phyloP scores from a whole-genome alignment of 257 asterid species.

The Solanum appendiculatum region DNA sequence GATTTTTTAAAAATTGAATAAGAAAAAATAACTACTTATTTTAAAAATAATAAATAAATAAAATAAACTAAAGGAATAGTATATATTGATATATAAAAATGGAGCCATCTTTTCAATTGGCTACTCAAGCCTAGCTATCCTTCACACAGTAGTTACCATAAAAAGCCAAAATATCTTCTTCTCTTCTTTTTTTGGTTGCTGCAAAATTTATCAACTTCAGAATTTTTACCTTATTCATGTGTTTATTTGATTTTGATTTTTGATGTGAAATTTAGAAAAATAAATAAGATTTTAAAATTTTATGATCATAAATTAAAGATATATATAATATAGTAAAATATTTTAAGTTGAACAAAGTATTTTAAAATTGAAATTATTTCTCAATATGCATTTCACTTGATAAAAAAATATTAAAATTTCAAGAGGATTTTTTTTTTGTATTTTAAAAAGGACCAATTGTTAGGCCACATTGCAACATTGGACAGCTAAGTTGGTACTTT shows the following conservation, averaged over 20 bases:
- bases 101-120: background rate
- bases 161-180: conserved; percentile 21
- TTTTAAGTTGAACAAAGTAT: background rate
- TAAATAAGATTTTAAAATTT: background rate
- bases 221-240: background rate
- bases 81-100: background rate
- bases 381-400: background rate
- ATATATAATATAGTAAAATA: background rate
- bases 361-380: background rate
- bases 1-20: background rate
- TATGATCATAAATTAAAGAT: background rate
- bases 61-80: background rate
- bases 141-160: conserved; percentile 27
- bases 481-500: background rate
- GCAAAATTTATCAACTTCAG: background rate
- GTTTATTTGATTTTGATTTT: background rate
- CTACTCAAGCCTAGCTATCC: background rate
- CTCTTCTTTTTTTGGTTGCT: conserved; percentile 7
- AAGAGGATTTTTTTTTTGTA: background rate
- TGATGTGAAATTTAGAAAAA: background rate
- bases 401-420: background rate
- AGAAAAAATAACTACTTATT: background rate
- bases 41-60: background rate
- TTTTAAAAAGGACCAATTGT: background rate
- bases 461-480: background rate